Evolutionary conservation across 306 rosid genomes (phyloP), one percentile per base, ranked within the genome.

Genomic region (Trifolium repens): DNA sequence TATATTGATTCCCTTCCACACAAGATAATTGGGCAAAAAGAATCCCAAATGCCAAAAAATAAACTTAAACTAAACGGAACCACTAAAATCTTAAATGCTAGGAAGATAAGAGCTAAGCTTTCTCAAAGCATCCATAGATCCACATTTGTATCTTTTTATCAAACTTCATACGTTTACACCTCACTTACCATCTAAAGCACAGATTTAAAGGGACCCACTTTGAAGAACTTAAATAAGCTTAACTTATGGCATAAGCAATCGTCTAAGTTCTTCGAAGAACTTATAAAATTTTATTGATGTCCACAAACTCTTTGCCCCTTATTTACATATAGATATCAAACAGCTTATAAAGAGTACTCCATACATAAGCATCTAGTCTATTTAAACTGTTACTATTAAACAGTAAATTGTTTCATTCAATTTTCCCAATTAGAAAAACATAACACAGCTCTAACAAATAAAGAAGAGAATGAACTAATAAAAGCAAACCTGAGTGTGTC

Each of bases 401-500:
- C 32, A 8, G 42, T 35, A 74, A 52, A 19, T 37, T 26, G 10
- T 8, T 43, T 13, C 37, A 19, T 12, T 14, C 24, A 19, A 2
- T 14, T 39, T 40, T 14, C 26, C 3, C 5, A 46, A 37, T 32
- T 13, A 63, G 9, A 59, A 71, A 75, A 50, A 24, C 34, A 61
- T 26, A 17, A 40, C 9, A 72, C 17, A 19, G 19, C 58, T 50
- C 13, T 11, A 24, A 24, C 27, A 14, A 58, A 52, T 58, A 50
- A 57, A 59, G 4, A 59, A 39, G 8, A 74, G 5, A 53, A 67
- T 5, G 1, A 35, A 67, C 6, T 9, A 76, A 42, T 0, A 24
- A 42, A 24, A 26, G 3, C 59, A 67, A 82, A 94, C 99, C 99
- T 90, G 94, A 42, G 86, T 87, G 54, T 96, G 98, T n/a, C 93